Conservation (phyloP, 805 yeast species). For the Candida saitoana region DNA sequence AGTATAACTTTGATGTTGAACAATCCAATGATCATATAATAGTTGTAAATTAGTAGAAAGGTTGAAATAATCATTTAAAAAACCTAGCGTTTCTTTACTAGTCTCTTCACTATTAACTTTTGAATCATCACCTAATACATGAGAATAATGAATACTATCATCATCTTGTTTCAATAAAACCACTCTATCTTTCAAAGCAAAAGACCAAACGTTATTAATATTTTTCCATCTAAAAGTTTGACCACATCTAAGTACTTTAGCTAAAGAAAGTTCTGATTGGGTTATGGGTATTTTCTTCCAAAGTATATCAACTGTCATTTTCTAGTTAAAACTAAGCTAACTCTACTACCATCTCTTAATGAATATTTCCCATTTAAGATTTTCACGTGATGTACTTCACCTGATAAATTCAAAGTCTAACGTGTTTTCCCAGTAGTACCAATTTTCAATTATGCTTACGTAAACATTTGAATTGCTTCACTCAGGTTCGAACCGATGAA, state of each 20-base stretch:
- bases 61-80: conserved; percentile 68
- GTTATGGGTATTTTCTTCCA: conserved; percentile 22
- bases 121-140: conserved; percentile 20
- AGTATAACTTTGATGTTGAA: conserved; percentile 47
- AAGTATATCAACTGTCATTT: conserved; percentile 20
- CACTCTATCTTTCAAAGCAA: conserved; percentile 55
- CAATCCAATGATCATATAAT: conserved; percentile 61
- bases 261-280: conserved; percentile 49
- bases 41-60: conserved; percentile 50
- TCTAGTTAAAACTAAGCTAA: too few relatives aligned
- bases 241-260: conserved; percentile 74
- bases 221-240: conserved; percentile 82
- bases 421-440: too few relatives aligned
- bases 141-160: conserved; percentile 47
- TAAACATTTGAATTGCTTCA: too few relatives aligned
- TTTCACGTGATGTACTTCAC: too few relatives aligned
- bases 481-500: too few relatives aligned
- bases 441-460: too few relatives aligned
- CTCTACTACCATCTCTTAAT: too few relatives aligned
- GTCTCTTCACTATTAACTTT: conserved; percentile 8
- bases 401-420: too few relatives aligned
- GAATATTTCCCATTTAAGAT: too few relatives aligned
- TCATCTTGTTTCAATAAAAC: conserved; percentile 62
- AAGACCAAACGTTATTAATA: conserved; percentile 60
- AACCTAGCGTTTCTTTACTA: conserved; percentile 28